Conservation (phyloP, 2,329 filamentous ascomycete genomes). For the Chrysosporium queenslandicum region DNA sequence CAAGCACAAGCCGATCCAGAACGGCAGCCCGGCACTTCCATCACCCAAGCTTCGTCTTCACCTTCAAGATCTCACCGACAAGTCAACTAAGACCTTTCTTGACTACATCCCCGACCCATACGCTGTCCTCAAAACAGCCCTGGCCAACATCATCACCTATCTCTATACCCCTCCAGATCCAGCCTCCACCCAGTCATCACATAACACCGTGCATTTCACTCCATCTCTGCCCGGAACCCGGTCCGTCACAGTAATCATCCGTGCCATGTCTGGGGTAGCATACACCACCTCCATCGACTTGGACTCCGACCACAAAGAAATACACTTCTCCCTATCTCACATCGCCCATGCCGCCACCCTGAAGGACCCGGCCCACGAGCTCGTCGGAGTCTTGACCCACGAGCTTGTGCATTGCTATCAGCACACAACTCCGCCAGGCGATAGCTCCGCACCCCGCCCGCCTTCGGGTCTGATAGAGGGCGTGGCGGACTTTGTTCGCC, state of each 20-base stretch:
- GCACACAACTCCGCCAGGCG: conserved; percentile 51
- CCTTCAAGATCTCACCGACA: conserved; percentile 26
- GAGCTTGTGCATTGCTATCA: conserved; percentile 96
- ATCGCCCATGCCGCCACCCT: conserved; percentile 38
- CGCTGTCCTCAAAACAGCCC: conserved; percentile 50
- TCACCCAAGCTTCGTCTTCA: conserved; percentile 31
- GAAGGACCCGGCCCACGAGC: conserved; percentile 44
- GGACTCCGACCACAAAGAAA: conserved; percentile 82
- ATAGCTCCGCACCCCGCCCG: conserved; percentile 21
- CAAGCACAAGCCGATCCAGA: background rate
- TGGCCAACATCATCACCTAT: conserved; percentile 57
- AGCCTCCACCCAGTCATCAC: conserved; percentile 17
- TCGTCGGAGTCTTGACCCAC: conserved; percentile 75
- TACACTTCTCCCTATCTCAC: conserved; percentile 75
- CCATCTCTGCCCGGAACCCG: conserved; percentile 54
- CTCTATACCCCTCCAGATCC: conserved; percentile 50
- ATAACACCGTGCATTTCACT: conserved; percentile 20
- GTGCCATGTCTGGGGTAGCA: conserved; percentile 72
- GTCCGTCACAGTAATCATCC: conserved; percentile 73
- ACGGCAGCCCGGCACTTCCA: conserved; percentile 15
- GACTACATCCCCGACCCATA: conserved; percentile 51
- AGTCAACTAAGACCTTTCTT: conserved; percentile 59
- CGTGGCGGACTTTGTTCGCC: conserved; percentile 82
- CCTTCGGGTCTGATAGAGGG: conserved; percentile 80
- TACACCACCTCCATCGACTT: conserved; percentile 75